phyloP scores from a whole-genome alignment of 208 protist genomes.

The Zelonia costaricensis region DNA sequence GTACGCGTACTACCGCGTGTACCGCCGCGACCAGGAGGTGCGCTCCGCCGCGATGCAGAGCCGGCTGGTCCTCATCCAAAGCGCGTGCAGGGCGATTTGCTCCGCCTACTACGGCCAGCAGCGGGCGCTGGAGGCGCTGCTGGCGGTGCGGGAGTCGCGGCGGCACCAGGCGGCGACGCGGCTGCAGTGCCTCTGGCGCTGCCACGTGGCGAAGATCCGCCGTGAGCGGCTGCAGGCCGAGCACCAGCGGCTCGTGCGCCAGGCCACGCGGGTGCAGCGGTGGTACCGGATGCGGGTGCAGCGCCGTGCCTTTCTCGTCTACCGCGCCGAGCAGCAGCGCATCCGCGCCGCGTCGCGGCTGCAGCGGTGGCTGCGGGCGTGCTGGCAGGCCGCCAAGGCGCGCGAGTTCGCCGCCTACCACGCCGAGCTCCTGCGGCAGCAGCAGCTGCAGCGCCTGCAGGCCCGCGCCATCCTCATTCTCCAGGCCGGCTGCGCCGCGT shows the following conservation, averaged over 20 bases:
- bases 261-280: conserved; percentile 52
- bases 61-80: conserved; percentile 63
- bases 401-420: conserved; percentile 70
- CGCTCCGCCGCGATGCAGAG: conserved; percentile 67
- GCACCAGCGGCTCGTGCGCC: conserved; percentile 39
- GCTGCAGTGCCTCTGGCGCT: conserved; percentile 82
- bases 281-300: conserved; percentile 65
- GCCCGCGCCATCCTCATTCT: conserved; percentile 37
- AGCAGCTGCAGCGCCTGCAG: conserved; percentile 47
- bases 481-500: conserved; percentile 49
- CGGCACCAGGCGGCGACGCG: conserved; percentile 42
- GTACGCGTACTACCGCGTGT: conserved; percentile 83
- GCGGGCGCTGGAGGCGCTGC: conserved; percentile 26
- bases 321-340: conserved; percentile 44
- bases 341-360: conserved; percentile 47
- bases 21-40: conserved; percentile 71
- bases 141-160: conserved; percentile 27
- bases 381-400: conserved; percentile 50
- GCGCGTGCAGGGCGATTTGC: conserved; percentile 44
- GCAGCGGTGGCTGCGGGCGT: conserved; percentile 57
- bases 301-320: conserved; percentile 51
- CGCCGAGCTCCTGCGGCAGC: conserved; percentile 48
- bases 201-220: conserved; percentile 55
- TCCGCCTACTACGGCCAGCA: conserved; percentile 32
- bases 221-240: conserved; percentile 70